Percentiles rank a stretch among this genome's conserved stretches.
These are phyloP conservation scores for Bryoerythrophyllum caledonicum DNA, from an alignment of 225 moss, liverwort and hornwort species.

Conservation along the genomic window DNA sequence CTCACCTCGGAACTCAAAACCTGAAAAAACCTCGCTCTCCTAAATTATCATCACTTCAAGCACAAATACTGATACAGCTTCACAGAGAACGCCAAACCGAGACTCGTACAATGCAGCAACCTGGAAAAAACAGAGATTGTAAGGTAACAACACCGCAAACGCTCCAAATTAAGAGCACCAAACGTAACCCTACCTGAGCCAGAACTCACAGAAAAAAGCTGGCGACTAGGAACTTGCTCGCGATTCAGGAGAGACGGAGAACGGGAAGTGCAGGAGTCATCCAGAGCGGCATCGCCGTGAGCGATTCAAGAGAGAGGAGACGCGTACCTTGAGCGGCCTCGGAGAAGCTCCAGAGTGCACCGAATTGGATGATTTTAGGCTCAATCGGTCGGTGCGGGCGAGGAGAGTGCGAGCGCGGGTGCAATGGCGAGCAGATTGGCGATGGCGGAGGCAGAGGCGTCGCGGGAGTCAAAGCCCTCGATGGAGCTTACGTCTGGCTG, in stretches of 20 bases:
- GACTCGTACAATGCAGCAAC: constrained; percentile 10
- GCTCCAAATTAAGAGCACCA: background rate
- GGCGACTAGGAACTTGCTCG: background rate
- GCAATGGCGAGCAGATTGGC: background rate
- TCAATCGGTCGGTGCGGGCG: background rate
- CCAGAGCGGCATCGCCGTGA: background rate
- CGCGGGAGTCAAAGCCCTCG: constrained; percentile 1
- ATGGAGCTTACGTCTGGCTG: background rate
- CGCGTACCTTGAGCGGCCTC: background rate
- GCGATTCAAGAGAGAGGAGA: background rate
- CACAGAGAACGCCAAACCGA: background rate
- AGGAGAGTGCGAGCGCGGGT: background rate
- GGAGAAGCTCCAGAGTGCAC: background rate
- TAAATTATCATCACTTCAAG: background rate
- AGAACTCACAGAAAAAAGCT: background rate
- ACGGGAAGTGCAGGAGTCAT: background rate
- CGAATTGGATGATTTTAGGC: background rate
- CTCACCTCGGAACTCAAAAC: constrained; percentile 48
- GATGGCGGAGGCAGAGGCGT: background rate
- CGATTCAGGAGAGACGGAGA: no score
- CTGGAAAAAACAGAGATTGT: background rate
- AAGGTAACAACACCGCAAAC: background rate
- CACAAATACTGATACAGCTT: background rate
- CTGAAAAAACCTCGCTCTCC: background rate
- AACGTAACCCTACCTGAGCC: constrained; percentile 15